These are phyloP conservation scores for Circinella minor DNA, from an alignment of 371 early-diverging fungal genomes.

Conservation along the genomic window DNA sequence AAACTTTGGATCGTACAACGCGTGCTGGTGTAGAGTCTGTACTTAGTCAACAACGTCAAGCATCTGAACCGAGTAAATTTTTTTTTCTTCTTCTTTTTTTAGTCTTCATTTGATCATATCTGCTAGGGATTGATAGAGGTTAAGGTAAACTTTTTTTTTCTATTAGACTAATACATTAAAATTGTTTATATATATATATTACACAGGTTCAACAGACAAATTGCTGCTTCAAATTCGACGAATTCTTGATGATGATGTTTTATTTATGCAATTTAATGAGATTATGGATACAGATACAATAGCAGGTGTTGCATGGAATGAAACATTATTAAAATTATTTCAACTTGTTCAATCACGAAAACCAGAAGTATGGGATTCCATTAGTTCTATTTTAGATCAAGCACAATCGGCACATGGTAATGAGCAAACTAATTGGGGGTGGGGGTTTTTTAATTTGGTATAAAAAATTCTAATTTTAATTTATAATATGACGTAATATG, in stretches of 20 bases:
- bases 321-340: conserved; percentile 3
- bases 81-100: no score
- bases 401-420: conserved; percentile 6
- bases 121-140: no score
- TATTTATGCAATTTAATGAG: not conserved
- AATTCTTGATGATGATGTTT: conserved; percentile 1
- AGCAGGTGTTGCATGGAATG: conserved; percentile 10
- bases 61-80: conserved; percentile 1
- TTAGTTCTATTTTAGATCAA: conserved; percentile 11
- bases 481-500: not conserved
- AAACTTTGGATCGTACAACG: not conserved
- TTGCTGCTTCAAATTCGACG: conserved; percentile 1
- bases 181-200: no score
- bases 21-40: conserved; percentile 1
- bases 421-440: not conserved
- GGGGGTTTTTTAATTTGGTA: no score
- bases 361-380: conserved; percentile 19
- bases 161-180: no score
- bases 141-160: no score
- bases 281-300: not conserved
- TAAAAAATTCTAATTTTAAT: no score
- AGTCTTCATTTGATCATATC: no score
- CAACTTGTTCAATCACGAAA: conserved; percentile 8
- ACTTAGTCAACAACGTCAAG: conserved; percentile 4
- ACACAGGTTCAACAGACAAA: not conserved